Percentiles rank a stretch among this genome's conserved stretches.
phyloP scores from a whole-genome alignment of 2,329 filamentous ascomycete genomes.

The Penicillium sp. region DNA sequence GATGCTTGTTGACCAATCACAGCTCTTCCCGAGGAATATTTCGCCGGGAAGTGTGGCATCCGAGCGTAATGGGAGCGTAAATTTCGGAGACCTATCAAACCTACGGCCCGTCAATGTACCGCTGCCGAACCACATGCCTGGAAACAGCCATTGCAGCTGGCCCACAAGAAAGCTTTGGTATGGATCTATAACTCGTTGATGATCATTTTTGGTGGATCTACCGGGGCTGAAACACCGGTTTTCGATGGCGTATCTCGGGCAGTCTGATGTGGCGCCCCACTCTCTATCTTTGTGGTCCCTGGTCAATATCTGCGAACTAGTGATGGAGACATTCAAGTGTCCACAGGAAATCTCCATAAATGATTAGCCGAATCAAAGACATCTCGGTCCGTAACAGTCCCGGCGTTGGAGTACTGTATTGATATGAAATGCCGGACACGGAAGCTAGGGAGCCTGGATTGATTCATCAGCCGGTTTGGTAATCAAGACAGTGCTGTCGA shows the following conservation, averaged over 20 bases:
- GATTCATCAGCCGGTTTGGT: neutral
- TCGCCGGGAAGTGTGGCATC: neutral
- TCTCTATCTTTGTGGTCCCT: neutral
- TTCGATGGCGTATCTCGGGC: neutral
- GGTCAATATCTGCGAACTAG: neutral
- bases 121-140: neutral
- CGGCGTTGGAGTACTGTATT: no score
- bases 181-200: neutral
- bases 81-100: neutral
- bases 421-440: neutral
- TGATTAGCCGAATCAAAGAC: no score
- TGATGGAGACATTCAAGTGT: neutral
- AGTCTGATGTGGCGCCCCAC: neutral
- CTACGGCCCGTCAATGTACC: neutral
- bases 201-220: slow-evolving; percentile 1
- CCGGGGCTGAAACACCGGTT: neutral
- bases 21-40: neutral
- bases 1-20: neutral
- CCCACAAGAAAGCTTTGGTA: neutral
- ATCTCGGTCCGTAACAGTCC: no score
- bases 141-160: neutral
- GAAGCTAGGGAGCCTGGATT: neutral
- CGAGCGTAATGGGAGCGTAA: neutral
- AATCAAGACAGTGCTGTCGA: neutral
- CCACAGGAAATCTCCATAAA: neutral